These are phyloP conservation scores for Diplodia mutila DNA, from an alignment of 2,329 filamentous ascomycete genomes.

Conservation along the genomic window DNA sequence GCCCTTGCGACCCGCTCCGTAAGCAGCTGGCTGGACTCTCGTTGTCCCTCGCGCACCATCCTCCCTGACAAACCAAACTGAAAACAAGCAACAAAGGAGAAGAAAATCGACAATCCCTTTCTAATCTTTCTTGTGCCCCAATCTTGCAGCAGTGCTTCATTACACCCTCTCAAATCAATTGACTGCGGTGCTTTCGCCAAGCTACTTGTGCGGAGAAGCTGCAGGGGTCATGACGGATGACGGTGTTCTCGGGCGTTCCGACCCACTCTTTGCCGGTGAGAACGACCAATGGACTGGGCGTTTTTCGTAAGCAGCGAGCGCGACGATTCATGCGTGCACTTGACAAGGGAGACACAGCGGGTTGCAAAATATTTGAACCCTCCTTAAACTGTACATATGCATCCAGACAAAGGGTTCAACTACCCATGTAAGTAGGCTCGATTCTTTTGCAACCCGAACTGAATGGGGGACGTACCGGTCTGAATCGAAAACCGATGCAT, in stretches of 20 bases:
- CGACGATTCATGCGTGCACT: not conserved
- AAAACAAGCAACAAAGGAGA: not conserved
- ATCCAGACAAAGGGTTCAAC: no score
- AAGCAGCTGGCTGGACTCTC: conserved; percentile 12
- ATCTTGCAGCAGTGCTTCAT: not conserved
- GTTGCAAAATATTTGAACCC: no score
- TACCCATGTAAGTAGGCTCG: no score
- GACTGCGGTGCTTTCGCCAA: not conserved
- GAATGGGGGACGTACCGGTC: not conserved
- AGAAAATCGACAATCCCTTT: not conserved
- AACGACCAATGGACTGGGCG: not conserved
- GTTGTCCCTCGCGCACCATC: not conserved
- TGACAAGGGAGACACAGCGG: no score
- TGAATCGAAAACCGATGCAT: not conserved
- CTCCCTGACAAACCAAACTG: not conserved
- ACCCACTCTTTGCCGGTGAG: not conserved
- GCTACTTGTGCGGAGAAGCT: not conserved
- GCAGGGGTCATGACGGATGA: not conserved
- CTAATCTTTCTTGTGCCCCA: not conserved
- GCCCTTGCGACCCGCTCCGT: not conserved
- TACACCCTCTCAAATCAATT: not conserved
- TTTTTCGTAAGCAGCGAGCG: not conserved
- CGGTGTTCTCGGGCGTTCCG: not conserved
- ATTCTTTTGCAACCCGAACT: no score
- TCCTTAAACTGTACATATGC: no score